Conservation (phyloP, 345 rosid genomes). For the Atalantia buxifolia region DNA sequence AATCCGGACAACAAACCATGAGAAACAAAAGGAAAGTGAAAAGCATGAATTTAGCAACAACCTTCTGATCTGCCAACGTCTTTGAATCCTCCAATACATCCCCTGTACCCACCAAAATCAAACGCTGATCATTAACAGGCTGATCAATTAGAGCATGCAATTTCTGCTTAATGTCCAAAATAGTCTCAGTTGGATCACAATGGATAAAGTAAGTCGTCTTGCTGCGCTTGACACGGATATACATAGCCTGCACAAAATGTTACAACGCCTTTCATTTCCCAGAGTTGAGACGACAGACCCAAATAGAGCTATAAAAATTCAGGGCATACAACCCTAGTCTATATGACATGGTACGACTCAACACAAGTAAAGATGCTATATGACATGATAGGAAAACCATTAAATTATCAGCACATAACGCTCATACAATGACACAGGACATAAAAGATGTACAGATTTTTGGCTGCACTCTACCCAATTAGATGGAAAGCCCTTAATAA, state of each 20-base stretch:
- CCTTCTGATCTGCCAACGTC: slow-evolving; percentile 83
- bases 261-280: not conserved
- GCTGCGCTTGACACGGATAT: slow-evolving; percentile 83
- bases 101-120: slow-evolving; percentile 55
- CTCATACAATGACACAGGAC: not conserved
- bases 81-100: slow-evolving; percentile 74
- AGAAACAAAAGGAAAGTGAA: not conserved
- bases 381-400: not conserved
- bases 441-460: not conserved
- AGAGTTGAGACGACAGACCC: not conserved
- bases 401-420: not conserved
- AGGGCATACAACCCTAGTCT: not conserved
- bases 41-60: slow-evolving; percentile 9
- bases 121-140: slow-evolving; percentile 63
- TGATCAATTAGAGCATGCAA: slow-evolving; percentile 60
- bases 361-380: not conserved
- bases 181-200: slow-evolving; percentile 84
- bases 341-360: not conserved
- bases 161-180: slow-evolving; percentile 70
- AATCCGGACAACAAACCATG: not conserved
- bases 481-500: not conserved
- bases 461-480: not conserved
- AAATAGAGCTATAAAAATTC: not conserved
- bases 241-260: slow-evolving; percentile 61
- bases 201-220: slow-evolving; percentile 85